Evolutionary conservation across 2,329 filamentous ascomycete species (phyloP), one percentile per base, ranked within the genome.

Genomic region (Pseudocercospora vitis): DNA sequence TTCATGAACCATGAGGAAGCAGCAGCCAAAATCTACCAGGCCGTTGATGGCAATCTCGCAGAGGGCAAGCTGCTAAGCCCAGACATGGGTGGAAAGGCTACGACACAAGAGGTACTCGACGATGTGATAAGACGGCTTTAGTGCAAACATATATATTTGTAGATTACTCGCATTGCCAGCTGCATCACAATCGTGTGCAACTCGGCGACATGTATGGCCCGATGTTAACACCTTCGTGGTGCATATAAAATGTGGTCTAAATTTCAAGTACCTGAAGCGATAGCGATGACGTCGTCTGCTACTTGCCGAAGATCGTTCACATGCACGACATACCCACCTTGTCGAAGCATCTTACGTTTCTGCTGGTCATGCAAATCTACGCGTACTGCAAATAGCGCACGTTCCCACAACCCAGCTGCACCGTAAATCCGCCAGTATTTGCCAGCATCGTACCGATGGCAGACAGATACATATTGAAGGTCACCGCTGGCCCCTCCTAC

Each of bases 1-100:
- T 99, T 97, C 75, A 78, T 97, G 61, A 85, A 90, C 60, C 86
- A 95, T 78, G 87, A 91, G 74, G 78, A 82, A 59, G 94, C 94
- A 16, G 94, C 94, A 28, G 90, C 88, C 24, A 85, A 80, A 76
- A 95, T 99, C 66, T 96, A 97, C 73, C 81, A 84, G 55, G 94
- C 94, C 18, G 91, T 97, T 19, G 94, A 99, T 74, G 91, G 79
- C 37, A 95, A 94, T 71, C 76, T 99, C 28, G 87, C 87, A 71
- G 91, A 94, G 68, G 91, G 85, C 57, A 86, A 81, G 76, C 78
- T 91, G 60, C 74, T 97, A 61, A 94, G 83, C 69, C 94, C 94
- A 16, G 94, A 99, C 70, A 80, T 99, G 70, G 92, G 94, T 49
- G 94, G 94, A 40, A 87, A 80, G 65, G 89, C 91, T 45, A 88